Conservation (phyloP, 257 asterid species). For the Hygrophila difformis region DNA sequence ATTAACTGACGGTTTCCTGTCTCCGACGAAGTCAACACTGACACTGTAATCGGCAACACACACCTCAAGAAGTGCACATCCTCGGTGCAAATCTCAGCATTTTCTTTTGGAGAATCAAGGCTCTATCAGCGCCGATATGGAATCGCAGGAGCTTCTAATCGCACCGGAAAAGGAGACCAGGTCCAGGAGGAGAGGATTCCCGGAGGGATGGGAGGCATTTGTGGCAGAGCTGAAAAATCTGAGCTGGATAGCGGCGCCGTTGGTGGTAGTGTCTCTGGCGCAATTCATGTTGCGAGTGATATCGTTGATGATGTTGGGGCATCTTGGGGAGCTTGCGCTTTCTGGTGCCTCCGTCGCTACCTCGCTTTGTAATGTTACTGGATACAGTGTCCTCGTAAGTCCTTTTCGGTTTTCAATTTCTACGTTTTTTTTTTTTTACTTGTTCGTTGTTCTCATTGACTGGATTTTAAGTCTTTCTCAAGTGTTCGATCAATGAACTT, state of each 20-base stretch:
- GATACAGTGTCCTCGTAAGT: conserved; percentile 32
- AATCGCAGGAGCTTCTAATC: background rate
- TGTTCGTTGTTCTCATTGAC: no score
- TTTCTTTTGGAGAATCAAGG: no score
- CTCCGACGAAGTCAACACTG: no score
- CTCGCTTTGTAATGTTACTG: conserved; percentile 29
- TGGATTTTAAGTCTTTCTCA: no score
- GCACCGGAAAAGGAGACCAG: background rate
- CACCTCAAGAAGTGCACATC: no score
- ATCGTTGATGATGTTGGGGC: conserved; percentile 40
- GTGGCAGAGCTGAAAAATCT: conserved; percentile 19
- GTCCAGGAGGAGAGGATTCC: background rate
- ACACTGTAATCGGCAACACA: no score
- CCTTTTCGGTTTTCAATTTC: background rate
- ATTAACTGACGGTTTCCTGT: no score
- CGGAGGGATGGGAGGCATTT: background rate
- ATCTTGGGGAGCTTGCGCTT: conserved; percentile 26
- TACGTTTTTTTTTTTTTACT: no score
- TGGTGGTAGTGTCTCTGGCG: conserved; percentile 30
- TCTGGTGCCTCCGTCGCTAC: conserved; percentile 32
- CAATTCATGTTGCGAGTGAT: conserved; percentile 20
- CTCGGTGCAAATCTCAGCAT: no score
- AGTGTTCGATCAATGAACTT: no score
- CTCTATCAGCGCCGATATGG: no score
- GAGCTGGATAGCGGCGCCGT: conserved; percentile 23